A percentile compares a stretch with the other conserved stretches of the same genome.
Evolutionary conservation across 2,329 filamentous ascomycete species (phyloP).

Genomic region (Leptographium flavum): DNA sequence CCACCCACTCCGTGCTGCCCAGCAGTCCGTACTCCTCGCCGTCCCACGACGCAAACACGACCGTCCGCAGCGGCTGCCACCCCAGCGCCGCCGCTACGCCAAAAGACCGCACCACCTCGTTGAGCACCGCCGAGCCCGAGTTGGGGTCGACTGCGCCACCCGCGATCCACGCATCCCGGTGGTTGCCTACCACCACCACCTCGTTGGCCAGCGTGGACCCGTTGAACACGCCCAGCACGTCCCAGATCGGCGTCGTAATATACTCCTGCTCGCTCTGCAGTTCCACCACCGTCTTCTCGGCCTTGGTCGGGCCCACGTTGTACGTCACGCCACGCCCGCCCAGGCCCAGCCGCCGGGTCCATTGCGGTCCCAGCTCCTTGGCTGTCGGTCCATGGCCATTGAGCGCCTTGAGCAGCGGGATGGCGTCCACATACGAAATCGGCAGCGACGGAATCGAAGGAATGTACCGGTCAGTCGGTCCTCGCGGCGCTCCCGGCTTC

Average conservation of each 20-base stretch:
- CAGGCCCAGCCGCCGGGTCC: slow-evolving; percentile 58
- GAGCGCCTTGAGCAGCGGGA: slow-evolving; percentile 77
- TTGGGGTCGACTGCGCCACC: slow-evolving; percentile 73
- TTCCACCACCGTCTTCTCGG: slow-evolving; percentile 50
- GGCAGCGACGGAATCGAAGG: slow-evolving; percentile 83
- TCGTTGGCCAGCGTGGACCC: slow-evolving; percentile 65
- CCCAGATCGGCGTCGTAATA: slow-evolving; percentile 69
- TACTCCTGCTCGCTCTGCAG: slow-evolving; percentile 71
- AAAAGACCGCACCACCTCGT: slow-evolving; percentile 63
- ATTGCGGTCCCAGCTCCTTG: slow-evolving; percentile 56
- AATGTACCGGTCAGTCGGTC: slow-evolving; percentile 53
- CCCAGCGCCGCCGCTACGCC: slow-evolving; percentile 53
- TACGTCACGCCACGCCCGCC: slow-evolving; percentile 72
- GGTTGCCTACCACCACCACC: slow-evolving; percentile 75
- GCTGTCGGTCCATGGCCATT: slow-evolving; percentile 78
- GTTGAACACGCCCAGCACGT: slow-evolving; percentile 86
- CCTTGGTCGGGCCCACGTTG: slow-evolving; percentile 70
- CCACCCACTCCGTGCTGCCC: slow-evolving; percentile 85
- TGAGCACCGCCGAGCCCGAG: slow-evolving; percentile 64
- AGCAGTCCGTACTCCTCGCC: slow-evolving; percentile 76
- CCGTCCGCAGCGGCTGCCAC: slow-evolving; percentile 77
- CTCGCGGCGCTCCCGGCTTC: slow-evolving; percentile 71
- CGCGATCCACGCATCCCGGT: slow-evolving; percentile 59
- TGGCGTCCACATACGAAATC: slow-evolving; percentile 73
- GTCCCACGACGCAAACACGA: slow-evolving; percentile 78